Evolutionary conservation across 2,329 filamentous ascomycete species (phyloP).

Genomic region (Penicillium griseofulvum): DNA sequence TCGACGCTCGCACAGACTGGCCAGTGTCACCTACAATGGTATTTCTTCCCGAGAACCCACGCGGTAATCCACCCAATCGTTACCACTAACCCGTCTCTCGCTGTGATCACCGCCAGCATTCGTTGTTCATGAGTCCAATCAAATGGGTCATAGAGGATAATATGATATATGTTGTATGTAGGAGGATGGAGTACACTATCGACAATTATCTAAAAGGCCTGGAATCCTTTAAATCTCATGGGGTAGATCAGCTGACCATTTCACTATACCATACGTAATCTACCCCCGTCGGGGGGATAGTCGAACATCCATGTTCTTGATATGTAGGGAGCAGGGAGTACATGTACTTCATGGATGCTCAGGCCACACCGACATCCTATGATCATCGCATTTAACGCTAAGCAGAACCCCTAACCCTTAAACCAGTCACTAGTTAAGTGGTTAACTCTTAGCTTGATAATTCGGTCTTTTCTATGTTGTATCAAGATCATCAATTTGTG

Average conservation of each 20-base stretch:
- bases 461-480: neutral
- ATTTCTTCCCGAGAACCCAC: conserved; percentile 5
- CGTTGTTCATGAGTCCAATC: conserved; percentile 16
- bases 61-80: conserved; percentile 23
- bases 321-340: no score
- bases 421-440: neutral
- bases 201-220: neutral
- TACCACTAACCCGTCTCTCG: conserved; percentile 1
- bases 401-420: neutral
- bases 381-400: neutral
- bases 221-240: neutral
- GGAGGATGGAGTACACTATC: neutral
- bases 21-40: neutral
- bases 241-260: no score
- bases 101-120: conserved; percentile 21
- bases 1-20: neutral
- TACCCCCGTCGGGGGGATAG: no score
- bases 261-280: no score
- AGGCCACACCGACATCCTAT: neutral
- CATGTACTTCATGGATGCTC: no score
- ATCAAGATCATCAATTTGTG: neutral
- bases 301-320: no score
- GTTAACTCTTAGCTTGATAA: neutral
- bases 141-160: neutral
- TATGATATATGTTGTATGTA: no score